A percentile compares a stretch with the other conserved stretches of the same genome.
Evolutionary conservation across 305 asterid genomes (phyloP).

Genomic region (Withania somnifera): DNA sequence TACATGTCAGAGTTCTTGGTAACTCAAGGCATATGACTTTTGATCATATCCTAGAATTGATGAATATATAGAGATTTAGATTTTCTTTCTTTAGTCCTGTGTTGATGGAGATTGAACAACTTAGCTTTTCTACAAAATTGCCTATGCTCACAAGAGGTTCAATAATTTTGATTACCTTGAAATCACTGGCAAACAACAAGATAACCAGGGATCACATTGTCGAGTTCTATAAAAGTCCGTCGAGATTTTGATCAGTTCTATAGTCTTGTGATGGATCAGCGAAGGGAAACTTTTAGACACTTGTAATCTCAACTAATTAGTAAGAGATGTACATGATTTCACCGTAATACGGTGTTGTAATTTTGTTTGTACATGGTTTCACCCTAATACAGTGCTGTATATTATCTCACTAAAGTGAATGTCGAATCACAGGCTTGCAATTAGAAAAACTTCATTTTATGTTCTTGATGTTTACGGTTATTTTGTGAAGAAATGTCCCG

Average conservation of each 20-base stretch:
- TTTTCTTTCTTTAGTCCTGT: not conserved
- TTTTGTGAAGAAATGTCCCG: not conserved
- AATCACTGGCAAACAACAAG: not conserved
- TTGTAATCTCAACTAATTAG: not conserved
- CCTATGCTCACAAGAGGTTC: not conserved
- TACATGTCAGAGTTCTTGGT: not conserved
- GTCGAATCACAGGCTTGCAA: not conserved
- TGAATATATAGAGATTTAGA: not conserved
- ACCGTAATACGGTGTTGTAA: not conserved
- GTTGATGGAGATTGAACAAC: not conserved
- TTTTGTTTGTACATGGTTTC: not conserved
- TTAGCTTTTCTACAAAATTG: not conserved
- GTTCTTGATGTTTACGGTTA: not conserved
- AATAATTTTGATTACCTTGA: not conserved
- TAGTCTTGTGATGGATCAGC: not conserved
- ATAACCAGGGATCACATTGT: not conserved
- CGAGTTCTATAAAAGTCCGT: not conserved
- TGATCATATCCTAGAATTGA: not conserved
- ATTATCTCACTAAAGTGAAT: not conserved
- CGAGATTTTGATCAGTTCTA: no score
- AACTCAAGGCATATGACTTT: not conserved
- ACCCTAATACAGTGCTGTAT: not conserved
- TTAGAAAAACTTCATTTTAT: not conserved
- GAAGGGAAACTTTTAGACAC: not conserved
- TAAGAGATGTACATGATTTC: not conserved